Percentiles rank a stretch among this genome's conserved stretches.
These are phyloP conservation scores for Rhodomyrtus psidioides DNA, from an alignment of 441 rosid species.

Conservation along the genomic window DNA sequence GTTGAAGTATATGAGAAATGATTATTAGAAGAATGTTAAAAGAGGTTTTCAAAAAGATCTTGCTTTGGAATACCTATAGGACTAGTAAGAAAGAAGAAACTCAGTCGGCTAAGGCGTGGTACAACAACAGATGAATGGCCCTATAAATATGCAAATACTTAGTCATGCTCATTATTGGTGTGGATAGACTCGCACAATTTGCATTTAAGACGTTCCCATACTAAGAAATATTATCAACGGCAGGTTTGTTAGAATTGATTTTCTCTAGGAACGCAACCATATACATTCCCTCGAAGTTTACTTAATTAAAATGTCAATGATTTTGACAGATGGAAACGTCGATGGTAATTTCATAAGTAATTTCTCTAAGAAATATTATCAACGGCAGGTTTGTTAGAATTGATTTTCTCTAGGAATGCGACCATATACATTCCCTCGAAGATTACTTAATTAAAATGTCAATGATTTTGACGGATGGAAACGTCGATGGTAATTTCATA, in stretches of 20 bases:
- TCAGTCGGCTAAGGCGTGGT: not conserved
- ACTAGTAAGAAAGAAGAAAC: not conserved
- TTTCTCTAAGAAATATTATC: too few relatives aligned
- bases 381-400: not conserved
- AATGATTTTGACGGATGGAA: not conserved
- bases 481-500: not conserved
- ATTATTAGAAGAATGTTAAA: too few relatives aligned
- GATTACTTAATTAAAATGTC: not conserved
- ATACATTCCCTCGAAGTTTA: too few relatives aligned
- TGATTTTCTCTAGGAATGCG: not conserved
- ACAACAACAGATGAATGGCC: not conserved
- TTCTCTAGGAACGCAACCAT: not conserved
- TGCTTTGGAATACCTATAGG: not conserved
- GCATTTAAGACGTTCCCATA: not conserved
- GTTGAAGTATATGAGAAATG: too few relatives aligned
- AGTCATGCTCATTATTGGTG: not conserved
- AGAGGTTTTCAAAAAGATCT: not conserved
- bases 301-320: too few relatives aligned
- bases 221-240: not conserved
- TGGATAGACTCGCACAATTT: not conserved
- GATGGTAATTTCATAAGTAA: too few relatives aligned
- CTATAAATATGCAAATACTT: not conserved
- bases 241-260: not conserved
- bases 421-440: not conserved
- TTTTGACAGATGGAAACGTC: too few relatives aligned